These are phyloP conservation scores for Russula ochroleuca DNA, from an alignment of 768 basidiomycete species.

Conservation along the genomic window DNA sequence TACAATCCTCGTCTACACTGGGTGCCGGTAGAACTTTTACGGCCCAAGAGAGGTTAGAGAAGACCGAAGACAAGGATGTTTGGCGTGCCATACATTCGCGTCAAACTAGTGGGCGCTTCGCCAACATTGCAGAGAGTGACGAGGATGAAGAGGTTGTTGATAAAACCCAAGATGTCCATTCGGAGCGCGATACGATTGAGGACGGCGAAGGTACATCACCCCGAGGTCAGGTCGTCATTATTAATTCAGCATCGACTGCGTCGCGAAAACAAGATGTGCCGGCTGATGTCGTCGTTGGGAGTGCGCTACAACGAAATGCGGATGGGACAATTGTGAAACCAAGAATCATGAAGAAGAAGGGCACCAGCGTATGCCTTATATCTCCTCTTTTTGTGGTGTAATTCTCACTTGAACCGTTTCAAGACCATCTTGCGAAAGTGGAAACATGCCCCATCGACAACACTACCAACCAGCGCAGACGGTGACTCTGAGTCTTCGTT, in stretches of 20 bases:
- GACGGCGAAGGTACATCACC: background rate
- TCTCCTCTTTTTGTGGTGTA: conserved; percentile 5
- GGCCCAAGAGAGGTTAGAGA: conserved; percentile 55
- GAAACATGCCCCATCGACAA: conserved; percentile 37
- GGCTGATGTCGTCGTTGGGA: conserved; percentile 43
- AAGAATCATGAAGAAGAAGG: conserved; percentile 42
- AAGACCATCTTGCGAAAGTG: conserved; percentile 49
- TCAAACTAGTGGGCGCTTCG: conserved; percentile 39
- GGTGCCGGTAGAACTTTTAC: conserved; percentile 68
- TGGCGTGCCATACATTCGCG: conserved; percentile 49
- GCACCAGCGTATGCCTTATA: conserved; percentile 40
- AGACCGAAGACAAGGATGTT: conserved; percentile 55
- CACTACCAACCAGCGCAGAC: conserved; percentile 31
- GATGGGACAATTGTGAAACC: conserved; percentile 59
- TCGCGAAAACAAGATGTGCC: conserved; percentile 29
- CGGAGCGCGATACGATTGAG: background rate
- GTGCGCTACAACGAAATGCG: conserved; percentile 60
- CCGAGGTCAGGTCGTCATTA: conserved; percentile 13
- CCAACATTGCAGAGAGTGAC: conserved; percentile 13
- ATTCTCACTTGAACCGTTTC: conserved; percentile 3
- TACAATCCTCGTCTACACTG: conserved; percentile 80
- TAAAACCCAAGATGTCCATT: background rate
- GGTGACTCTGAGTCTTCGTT: conserved; percentile 57
- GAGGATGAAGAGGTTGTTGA: conserved; percentile 4
- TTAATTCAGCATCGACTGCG: conserved; percentile 1